phyloP scores from a whole-genome alignment of 1,284 basidiomycete species.

The Cutaneotrichosporon sp. region DNA sequence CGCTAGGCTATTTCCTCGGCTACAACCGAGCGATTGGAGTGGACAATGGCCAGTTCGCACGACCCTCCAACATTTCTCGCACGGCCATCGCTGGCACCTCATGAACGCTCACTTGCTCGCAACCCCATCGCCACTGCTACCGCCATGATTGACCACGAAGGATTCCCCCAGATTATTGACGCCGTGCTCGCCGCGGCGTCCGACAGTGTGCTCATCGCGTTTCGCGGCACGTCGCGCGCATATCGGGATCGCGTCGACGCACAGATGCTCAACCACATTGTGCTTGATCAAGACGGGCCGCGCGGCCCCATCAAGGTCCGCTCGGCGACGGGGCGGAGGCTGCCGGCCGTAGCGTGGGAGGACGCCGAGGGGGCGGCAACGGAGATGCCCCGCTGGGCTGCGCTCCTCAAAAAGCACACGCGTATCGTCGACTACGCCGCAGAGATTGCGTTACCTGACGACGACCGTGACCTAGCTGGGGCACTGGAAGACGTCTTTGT shows the following conservation, averaged over 20 bases:
- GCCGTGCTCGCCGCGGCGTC: not conserved
- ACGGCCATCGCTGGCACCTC: not conserved
- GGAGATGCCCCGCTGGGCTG: not conserved
- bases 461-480: not conserved
- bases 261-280: not conserved
- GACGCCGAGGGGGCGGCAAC: not conserved
- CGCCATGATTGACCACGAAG: conserved; percentile 2
- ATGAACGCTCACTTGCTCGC: not conserved
- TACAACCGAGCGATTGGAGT: too few species aligned
- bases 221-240: not conserved
- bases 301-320: not conserved
- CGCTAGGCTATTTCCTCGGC: too few species aligned
- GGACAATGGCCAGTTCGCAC: not conserved
- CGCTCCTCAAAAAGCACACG: not conserved
- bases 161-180: not conserved
- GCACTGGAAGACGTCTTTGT: not conserved
- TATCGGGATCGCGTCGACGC: not conserved
- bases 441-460: not conserved
- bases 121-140: not conserved
- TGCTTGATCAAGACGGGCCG: not conserved
- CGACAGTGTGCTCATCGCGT: not conserved
- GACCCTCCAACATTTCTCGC: not conserved
- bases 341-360: not conserved
- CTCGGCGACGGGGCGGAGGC: not conserved
- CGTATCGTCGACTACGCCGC: not conserved